Conservation (phyloP, 257 asterid genomes). For the Dorcoceras hygrometricum region DNA sequence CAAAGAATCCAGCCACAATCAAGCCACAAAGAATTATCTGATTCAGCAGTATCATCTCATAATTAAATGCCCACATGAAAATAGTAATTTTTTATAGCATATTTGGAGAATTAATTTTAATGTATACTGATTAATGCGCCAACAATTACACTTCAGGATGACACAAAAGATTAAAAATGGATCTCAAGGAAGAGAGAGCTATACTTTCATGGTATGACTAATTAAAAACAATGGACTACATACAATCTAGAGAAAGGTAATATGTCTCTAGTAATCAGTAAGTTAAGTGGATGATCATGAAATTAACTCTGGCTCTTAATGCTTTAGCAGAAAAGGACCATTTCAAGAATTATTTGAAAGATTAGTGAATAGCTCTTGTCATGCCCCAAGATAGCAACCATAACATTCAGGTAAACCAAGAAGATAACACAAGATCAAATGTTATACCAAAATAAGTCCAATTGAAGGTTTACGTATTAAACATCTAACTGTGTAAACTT, state of each 20-base stretch:
- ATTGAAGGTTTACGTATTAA: too few species aligned
- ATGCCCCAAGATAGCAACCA: background rate
- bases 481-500: too few species aligned
- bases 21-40: background rate
- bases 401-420: background rate
- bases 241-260: too few species aligned
- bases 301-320: too few species aligned
- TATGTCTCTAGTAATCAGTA: background rate
- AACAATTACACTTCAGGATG: background rate
- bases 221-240: too few species aligned
- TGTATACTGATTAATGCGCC: background rate
- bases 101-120: too few species aligned
- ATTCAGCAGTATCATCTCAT: slow-evolving; percentile 3
- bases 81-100: background rate
- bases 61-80: slow-evolving; percentile 1
- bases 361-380: too few species aligned
- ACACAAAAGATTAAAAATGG: background rate
- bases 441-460: background rate
- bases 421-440: background rate
- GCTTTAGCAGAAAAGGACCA: too few species aligned
- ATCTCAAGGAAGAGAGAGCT: background rate
- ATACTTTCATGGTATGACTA: background rate
- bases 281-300: too few species aligned
- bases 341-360: too few species aligned
- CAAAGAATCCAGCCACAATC: background rate